These are phyloP conservation scores for Arthrinium phaeospermum DNA, from an alignment of 2,329 filamentous ascomycete genomes.

Conservation along the genomic window DNA sequence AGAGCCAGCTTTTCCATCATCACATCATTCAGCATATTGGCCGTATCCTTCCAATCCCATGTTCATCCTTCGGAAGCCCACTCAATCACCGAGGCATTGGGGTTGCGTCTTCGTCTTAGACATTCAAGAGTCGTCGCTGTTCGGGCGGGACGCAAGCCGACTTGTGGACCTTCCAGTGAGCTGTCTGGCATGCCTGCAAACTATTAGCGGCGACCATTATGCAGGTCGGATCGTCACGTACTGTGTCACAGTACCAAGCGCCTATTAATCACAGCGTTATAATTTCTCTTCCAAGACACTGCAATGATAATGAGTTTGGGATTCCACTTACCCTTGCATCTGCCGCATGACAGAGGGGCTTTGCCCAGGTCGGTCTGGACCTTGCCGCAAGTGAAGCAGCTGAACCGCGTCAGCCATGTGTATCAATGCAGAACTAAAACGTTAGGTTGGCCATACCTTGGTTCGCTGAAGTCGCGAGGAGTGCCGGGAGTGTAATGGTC, in stretches of 20 bases:
- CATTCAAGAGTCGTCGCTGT: not conserved
- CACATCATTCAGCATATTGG: not conserved
- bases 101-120: not conserved
- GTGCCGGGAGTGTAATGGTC: not conserved
- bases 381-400: conserved; percentile 5
- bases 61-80: not conserved
- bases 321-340: not conserved
- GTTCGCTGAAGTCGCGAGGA: not conserved
- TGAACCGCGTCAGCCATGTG: not conserved
- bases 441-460: not conserved
- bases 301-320: too few relatives aligned
- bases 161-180: not conserved
- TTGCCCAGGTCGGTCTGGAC: not conserved
- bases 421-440: not conserved
- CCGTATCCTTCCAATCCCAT: not conserved
- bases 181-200: not conserved
- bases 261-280: too few relatives aligned
- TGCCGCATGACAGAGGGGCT: not conserved
- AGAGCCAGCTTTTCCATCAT: not conserved
- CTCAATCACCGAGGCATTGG: not conserved
- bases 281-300: too few relatives aligned
- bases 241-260: not conserved
- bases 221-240: not conserved
- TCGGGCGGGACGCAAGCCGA: not conserved
- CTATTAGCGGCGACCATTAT: not conserved